Percentiles rank a stretch among this genome's conserved stretches.
Conservation (phyloP, 148 eudicot species). For the Beta vulgaris region DNA sequence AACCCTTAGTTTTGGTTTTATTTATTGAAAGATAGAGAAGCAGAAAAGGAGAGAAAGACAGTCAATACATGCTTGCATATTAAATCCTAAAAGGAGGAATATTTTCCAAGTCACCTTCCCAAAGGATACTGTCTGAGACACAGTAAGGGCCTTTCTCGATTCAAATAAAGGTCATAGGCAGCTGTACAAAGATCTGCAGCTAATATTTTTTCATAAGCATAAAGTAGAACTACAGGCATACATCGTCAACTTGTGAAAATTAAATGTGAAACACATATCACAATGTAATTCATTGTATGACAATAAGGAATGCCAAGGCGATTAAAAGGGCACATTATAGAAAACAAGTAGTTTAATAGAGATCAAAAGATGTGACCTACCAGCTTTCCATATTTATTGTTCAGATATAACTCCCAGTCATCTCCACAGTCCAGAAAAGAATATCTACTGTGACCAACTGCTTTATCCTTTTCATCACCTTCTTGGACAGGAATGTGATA, state of each 20-base stretch:
- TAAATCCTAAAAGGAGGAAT: background rate
- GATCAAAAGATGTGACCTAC: constrained; percentile 35
- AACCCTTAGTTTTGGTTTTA: no score
- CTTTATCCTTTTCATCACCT: constrained; percentile 39
- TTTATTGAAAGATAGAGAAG: background rate
- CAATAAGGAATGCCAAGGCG: background rate
- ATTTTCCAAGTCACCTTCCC: background rate
- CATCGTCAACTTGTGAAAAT: background rate
- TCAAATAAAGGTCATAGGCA: no score
- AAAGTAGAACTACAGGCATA: background rate
- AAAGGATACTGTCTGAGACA: no score
- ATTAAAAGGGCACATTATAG: background rate
- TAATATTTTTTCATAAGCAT: background rate
- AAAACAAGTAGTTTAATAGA: background rate
- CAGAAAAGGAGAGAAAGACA: background rate
- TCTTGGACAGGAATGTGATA: constrained; percentile 52
- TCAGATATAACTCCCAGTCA: constrained; percentile 73
- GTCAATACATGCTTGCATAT: background rate
- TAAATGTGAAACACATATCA: background rate
- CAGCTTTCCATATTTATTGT: constrained; percentile 50
- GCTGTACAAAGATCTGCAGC: background rate
- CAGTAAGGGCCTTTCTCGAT: no score
- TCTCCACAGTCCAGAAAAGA: constrained; percentile 81
- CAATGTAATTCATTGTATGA: background rate
- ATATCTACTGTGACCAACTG: constrained; percentile 31